phyloP scores from a whole-genome alignment of 2,329 filamentous ascomycete genomes.

The Colletotrichum ledebouriae region DNA sequence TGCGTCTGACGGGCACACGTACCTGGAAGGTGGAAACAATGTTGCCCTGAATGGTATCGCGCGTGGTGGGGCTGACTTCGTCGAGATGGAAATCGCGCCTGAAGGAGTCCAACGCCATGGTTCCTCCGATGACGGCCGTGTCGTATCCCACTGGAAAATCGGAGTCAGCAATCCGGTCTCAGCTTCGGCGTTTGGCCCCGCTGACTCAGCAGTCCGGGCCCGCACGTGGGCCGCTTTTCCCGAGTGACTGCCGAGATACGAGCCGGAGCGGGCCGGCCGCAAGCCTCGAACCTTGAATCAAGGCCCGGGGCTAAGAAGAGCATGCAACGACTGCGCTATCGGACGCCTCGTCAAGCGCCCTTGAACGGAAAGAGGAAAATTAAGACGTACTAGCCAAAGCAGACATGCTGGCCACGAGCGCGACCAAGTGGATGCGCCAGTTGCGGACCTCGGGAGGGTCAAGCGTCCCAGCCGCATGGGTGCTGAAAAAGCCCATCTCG shows the following conservation, averaged over 20 bases:
- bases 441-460: slow-evolving; percentile 47
- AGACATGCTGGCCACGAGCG: slow-evolving; percentile 48
- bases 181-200: too few species aligned
- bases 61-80: slow-evolving; percentile 44
- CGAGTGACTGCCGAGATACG: neutral
- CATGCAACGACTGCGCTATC: too few species aligned
- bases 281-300: neutral
- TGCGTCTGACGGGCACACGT: fast-evolving
- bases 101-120: slow-evolving; percentile 55
- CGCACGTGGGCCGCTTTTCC: neutral
- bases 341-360: too few species aligned
- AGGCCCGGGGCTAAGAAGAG: too few species aligned
- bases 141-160: slow-evolving; percentile 51
- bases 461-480: slow-evolving; percentile 46
- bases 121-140: slow-evolving; percentile 56
- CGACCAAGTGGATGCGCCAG: slow-evolving; percentile 47
- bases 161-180: slow-evolving; percentile 3
- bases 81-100: slow-evolving; percentile 52
- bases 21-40: slow-evolving; percentile 42
- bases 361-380: too few species aligned
- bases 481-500: slow-evolving; percentile 47
- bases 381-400: slow-evolving; percentile 45
- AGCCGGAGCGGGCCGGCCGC: slow-evolving; percentile 1
- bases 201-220: neutral
- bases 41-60: slow-evolving; percentile 54